Conservation (phyloP, 208 protist genomes). For the Crithidia acanthocephali region DNA sequence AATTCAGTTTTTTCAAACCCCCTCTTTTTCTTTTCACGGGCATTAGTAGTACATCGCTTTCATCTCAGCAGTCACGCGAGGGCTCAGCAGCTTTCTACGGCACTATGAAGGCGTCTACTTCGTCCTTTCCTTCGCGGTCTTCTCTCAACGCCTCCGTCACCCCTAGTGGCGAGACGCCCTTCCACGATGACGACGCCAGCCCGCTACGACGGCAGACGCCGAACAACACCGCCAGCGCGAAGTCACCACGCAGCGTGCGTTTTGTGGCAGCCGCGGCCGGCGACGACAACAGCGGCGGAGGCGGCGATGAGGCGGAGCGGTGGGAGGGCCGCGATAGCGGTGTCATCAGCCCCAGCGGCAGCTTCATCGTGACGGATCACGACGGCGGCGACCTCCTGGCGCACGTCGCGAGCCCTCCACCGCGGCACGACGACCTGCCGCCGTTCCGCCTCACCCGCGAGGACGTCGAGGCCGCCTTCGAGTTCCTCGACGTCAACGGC, state of each 20-base stretch:
- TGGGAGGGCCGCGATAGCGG: not conserved
- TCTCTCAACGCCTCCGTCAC: not conserved
- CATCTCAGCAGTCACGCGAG: too few species aligned
- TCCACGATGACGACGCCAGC: not conserved
- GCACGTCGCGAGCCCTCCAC: not conserved
- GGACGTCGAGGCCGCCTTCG: slow-evolving; percentile 91
- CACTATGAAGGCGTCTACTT: not conserved
- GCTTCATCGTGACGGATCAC: slow-evolving; percentile 4
- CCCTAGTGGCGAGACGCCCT: not conserved
- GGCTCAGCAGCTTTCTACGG: not conserved
- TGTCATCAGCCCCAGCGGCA: slow-evolving; percentile 14
- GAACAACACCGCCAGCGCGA: not conserved
- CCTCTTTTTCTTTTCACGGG: too few species aligned
- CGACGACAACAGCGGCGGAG: not conserved
- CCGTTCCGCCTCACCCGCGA: slow-evolving; percentile 70
- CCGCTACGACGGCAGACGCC: not conserved
- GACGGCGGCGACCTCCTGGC: slow-evolving; percentile 1
- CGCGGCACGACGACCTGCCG: slow-evolving; percentile 7
- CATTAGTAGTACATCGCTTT: too few species aligned
- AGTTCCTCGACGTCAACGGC: slow-evolving; percentile 91
- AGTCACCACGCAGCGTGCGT: slow-evolving; percentile 12
- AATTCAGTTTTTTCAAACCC: too few species aligned
- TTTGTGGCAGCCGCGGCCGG: not conserved
- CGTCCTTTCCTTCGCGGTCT: not conserved
- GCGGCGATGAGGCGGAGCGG: not conserved